These are phyloP conservation scores for Elongisporangium senticosum DNA, from an alignment of 352 stramenopile genomes.

Conservation along the genomic window DNA sequence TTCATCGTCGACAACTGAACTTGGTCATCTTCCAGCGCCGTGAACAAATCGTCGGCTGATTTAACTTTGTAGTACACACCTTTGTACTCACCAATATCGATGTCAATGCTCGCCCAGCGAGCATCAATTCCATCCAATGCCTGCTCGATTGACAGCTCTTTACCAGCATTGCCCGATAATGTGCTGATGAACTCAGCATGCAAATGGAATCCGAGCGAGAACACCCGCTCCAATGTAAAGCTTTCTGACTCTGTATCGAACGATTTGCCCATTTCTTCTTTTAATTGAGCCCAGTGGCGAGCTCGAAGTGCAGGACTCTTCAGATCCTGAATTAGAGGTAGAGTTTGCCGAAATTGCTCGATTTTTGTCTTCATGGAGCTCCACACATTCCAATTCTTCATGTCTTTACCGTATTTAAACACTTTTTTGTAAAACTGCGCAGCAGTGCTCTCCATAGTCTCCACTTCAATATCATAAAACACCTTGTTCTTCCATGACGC, in stretches of 20 bases:
- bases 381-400: constrained; percentile 91
- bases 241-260: constrained; percentile 71
- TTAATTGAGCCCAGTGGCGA: constrained; percentile 87
- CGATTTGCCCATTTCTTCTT: constrained; percentile 81
- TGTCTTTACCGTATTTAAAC: constrained; percentile 91
- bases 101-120: constrained; percentile 82
- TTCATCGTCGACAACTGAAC: constrained; percentile 93
- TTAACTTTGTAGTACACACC: constrained; percentile 91
- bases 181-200: constrained; percentile 90
- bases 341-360: constrained; percentile 89
- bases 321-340: constrained; percentile 91
- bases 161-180: constrained; percentile 86
- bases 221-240: constrained; percentile 85
- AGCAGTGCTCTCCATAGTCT: constrained; percentile 87
- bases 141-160: constrained; percentile 91
- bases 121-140: constrained; percentile 82
- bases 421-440: constrained; percentile 91
- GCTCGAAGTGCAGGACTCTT: constrained; percentile 86
- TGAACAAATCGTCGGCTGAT: constrained; percentile 88
- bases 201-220: constrained; percentile 84
- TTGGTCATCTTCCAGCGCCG: constrained; percentile 88
- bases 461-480: constrained; percentile 90
- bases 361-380: constrained; percentile 92
- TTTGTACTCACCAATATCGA: constrained; percentile 92
- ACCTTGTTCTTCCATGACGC: constrained; percentile 90